Percentiles rank a stretch among this genome's conserved stretches.
Conservation (phyloP, 129 eudicot species). For the Erigeron canadensis region DNA sequence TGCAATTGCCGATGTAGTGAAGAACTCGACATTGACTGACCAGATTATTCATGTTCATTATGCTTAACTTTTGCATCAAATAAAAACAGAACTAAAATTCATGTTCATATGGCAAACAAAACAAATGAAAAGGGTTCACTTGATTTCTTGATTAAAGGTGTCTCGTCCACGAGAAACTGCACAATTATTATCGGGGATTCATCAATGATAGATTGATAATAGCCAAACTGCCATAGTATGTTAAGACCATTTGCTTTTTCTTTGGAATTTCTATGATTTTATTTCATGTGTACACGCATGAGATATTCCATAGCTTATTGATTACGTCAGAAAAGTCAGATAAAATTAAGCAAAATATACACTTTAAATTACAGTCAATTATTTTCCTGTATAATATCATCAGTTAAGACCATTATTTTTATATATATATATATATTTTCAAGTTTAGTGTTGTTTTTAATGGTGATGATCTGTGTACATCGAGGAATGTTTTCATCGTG, state of each 20-base stretch:
- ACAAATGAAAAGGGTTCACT: neutral
- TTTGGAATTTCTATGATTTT: neutral
- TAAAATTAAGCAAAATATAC: no score
- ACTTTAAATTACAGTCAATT: no score
- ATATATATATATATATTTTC: no score
- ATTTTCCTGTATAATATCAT: no score
- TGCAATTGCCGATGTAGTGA: slow-evolving; percentile 1
- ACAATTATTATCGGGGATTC: slow-evolving; percentile 37
- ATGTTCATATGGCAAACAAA: slow-evolving; percentile 36
- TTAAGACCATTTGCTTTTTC: neutral
- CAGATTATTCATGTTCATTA: no score
- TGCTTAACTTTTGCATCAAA: no score
- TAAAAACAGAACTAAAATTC: slow-evolving; percentile 9
- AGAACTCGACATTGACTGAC: neutral
- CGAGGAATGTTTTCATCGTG: no score
- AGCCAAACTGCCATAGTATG: slow-evolving; percentile 39
- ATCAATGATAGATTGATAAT: slow-evolving; percentile 27
- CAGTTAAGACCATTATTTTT: no score
- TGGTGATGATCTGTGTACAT: no score
- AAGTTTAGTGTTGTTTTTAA: no score
- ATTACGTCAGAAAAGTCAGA: no score
- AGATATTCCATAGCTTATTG: neutral
- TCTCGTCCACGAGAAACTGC: slow-evolving; percentile 48
- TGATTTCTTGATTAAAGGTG: slow-evolving; percentile 43
- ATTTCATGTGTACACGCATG: neutral